Conservation (phyloP, 495 filamentous ascomycete genomes). For the Aspergillus conjunctus region DNA sequence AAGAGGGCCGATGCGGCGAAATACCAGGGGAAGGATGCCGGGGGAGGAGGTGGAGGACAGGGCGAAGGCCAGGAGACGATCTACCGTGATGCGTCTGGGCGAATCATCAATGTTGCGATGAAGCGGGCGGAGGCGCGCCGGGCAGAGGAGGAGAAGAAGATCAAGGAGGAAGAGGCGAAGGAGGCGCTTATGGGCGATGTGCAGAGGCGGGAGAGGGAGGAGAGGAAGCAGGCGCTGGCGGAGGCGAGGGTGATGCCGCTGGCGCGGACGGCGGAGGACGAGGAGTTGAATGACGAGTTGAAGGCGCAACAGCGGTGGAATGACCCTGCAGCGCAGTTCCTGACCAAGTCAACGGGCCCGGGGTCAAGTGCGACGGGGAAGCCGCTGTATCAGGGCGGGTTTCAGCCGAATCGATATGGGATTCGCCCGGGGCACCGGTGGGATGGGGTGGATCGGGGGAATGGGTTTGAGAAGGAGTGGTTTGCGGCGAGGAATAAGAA, state of each 20-base stretch:
- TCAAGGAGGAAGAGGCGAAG: constrained; percentile 60
- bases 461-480: constrained; percentile 93
- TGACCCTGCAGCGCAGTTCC: constrained; percentile 85
- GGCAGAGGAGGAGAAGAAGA: constrained; percentile 69
- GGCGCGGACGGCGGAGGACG: constrained; percentile 79
- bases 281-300: constrained; percentile 79
- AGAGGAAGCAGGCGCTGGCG: constrained; percentile 61
- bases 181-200: constrained; percentile 81
- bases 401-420: constrained; percentile 89
- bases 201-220: constrained; percentile 62
- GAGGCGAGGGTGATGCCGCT: constrained; percentile 81
- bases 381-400: constrained; percentile 77
- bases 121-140: constrained; percentile 80
- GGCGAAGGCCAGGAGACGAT: constrained; percentile 71
- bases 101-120: constrained; percentile 89
- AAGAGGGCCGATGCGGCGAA: constrained; percentile 44
- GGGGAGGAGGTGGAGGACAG: not conserved
- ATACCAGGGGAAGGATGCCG: constrained; percentile 41
- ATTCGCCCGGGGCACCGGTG: constrained; percentile 90
- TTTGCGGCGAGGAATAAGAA: constrained; percentile 82
- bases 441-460: constrained; percentile 96
- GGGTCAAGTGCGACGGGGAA: constrained; percentile 58
- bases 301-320: constrained; percentile 79
- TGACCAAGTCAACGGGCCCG: constrained; percentile 54
- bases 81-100: constrained; percentile 89